A percentile compares a stretch with the other conserved stretches of the same genome.
phyloP scores from a whole-genome alignment of 257 asterid genomes.

The Mentha longifolia region DNA sequence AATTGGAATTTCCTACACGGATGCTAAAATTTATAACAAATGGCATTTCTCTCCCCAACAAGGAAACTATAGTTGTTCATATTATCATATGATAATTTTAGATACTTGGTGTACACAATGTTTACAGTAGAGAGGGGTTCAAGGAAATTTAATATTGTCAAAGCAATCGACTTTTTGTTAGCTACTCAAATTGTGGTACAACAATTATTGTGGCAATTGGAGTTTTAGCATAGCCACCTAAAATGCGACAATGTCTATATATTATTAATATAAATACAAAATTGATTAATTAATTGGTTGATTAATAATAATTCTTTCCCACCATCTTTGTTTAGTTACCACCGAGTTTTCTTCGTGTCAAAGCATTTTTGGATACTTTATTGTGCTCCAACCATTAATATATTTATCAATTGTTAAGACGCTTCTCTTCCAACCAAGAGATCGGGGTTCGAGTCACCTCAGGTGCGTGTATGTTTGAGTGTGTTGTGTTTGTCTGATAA shows the following conservation, averaged over 20 bases:
- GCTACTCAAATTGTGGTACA: not conserved
- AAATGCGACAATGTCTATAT: constrained; percentile 18
- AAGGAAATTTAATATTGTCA: not conserved
- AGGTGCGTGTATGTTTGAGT: no score
- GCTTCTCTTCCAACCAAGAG: no score
- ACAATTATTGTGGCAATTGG: constrained; percentile 2
- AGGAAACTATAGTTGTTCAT: no score
- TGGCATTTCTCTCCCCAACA: no score
- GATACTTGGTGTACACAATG: no score
- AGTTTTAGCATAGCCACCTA: constrained; percentile 20
- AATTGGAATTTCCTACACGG: no score
- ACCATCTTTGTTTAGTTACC: constrained; percentile 12
- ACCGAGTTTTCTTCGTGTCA: constrained; percentile 27
- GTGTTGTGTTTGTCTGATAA: no score
- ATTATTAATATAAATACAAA: no score
- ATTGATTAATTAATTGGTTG: not conserved
- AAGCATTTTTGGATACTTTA: constrained; percentile 11
- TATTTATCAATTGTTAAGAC: no score
- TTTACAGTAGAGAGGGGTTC: not conserved
- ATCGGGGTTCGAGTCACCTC: no score
- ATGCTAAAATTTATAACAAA: no score
- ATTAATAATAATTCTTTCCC: not conserved
- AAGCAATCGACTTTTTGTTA: not conserved
- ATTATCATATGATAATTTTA: no score
- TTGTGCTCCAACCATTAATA: not conserved